Evolutionary conservation across 2,329 filamentous ascomycete species (phyloP).

Genomic region (Albophoma yamanashiensis): DNA sequence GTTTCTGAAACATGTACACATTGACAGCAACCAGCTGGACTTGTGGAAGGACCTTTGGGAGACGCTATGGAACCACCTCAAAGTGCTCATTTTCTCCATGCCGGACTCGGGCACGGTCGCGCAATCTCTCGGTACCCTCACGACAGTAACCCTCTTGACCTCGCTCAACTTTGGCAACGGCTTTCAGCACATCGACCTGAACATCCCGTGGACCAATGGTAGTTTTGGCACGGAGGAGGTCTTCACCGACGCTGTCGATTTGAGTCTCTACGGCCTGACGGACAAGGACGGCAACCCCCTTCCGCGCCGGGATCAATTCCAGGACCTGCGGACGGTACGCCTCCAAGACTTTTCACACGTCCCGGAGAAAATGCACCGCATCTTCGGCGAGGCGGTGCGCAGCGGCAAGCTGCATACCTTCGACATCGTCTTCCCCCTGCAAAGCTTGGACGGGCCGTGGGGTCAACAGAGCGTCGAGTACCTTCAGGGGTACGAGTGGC

Average conservation of each 20-base stretch:
- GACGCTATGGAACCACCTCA: conserved; percentile 18
- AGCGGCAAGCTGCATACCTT: conserved; percentile 19
- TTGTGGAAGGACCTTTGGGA: conserved; percentile 9
- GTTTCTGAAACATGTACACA: conserved; percentile 15
- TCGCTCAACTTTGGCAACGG: conserved; percentile 15
- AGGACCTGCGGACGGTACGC: conserved; percentile 16
- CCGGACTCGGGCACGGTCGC: conserved; percentile 10
- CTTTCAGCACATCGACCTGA: conserved; percentile 20
- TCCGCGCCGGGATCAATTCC: conserved; percentile 7
- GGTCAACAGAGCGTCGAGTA: conserved; percentile 17
- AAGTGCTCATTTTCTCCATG: conserved; percentile 12
- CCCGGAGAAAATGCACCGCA: conserved; percentile 11
- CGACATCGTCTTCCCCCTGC: conserved; percentile 24
- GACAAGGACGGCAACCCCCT: neutral
- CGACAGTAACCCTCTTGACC: conserved; percentile 12
- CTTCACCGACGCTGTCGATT: neutral
- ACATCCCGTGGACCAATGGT: conserved; percentile 14
- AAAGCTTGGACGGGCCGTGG: conserved; percentile 8
- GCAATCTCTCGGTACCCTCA: conserved; percentile 11
- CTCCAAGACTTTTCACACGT: conserved; percentile 14
- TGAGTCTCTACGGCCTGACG: neutral
- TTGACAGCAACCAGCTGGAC: conserved; percentile 4
- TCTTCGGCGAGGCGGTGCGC: conserved; percentile 15
- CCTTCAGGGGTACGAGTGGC: conserved; percentile 21
- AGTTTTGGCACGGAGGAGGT: conserved; percentile 1